Percentiles rank a stretch among this genome's conserved stretches.
phyloP scores from a whole-genome alignment of 2,329 filamentous ascomycete species.

The Colletotrichum orbiculare region DNA sequence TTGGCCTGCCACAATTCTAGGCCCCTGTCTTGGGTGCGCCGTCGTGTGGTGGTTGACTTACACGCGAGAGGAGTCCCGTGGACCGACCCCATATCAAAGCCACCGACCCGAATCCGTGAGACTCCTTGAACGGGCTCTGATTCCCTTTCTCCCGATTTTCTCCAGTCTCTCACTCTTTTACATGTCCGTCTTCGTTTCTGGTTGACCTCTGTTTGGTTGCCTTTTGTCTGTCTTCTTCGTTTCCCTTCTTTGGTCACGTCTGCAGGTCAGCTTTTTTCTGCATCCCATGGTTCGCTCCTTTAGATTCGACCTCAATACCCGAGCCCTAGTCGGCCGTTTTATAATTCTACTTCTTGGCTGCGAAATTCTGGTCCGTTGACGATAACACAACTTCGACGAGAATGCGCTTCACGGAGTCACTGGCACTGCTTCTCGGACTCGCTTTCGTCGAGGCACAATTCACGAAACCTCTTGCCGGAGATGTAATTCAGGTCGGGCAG shows the following conservation, averaged over 20 bases:
- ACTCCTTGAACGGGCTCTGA: constrained; percentile 8
- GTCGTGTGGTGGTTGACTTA: constrained; percentile 21
- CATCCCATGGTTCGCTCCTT: constrained; percentile 20
- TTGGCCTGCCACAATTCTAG: not conserved
- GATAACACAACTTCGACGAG: constrained; percentile 10
- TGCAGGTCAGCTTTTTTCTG: constrained; percentile 32
- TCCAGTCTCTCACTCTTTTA: constrained; percentile 29
- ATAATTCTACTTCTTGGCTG: constrained; percentile 14
- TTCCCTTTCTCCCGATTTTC: constrained; percentile 20
- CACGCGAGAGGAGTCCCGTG: constrained; percentile 9
- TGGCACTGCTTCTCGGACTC: constrained; percentile 24
- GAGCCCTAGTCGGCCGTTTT: constrained; percentile 27
- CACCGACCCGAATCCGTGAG: constrained; percentile 5
- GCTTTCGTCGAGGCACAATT: constrained; percentile 37
- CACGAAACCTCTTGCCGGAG: constrained; percentile 30
- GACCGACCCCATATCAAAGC: constrained; percentile 15
- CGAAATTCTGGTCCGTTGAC: not conserved
- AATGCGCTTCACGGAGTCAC: constrained; percentile 33
- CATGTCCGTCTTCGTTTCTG: constrained; percentile 31
- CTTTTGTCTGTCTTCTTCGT: constrained; percentile 16
- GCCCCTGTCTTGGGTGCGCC: not conserved
- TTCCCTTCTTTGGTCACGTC: constrained; percentile 24
- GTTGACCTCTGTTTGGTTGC: constrained; percentile 27
- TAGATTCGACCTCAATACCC: constrained; percentile 24
- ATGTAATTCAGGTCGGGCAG: constrained; percentile 28